Base-by-base conservation (phyloP, 179 eudicot genomes). In the Beta macrorhiza region DNA sequence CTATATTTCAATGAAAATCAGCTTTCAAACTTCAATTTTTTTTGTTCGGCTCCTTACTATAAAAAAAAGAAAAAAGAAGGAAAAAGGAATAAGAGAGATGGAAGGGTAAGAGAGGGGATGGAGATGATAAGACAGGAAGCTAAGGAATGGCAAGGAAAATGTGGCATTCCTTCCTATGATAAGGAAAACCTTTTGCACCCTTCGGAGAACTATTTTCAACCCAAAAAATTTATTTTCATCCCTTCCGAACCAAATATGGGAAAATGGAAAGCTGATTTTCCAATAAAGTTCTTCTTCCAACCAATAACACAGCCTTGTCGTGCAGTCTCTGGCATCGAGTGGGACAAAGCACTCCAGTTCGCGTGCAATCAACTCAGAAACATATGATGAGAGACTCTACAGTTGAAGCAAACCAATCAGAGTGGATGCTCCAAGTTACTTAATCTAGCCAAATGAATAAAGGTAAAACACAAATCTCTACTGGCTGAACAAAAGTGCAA, bases 361-460 rank as follows among this genome's bases (percentile, higher is more conserved):
- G 45, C 29, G 57, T 72, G 57, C 62, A 72, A 62, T 17, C 11
- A 37, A 42, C 20, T 56, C 15, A 70, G 2, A 57, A 0, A n/a
- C 6, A 56, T 57, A 56, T 42, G 57, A 68, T 42, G 16, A 67
- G 20, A n/a, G 25, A 22, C 56, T 5, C 5, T 37, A 25, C 45
- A 79, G 42, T 20, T 70, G 49, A n/a, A 45, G 19, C 62, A 80
- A 69, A 29, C 56, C 49, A 68, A 32, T 19, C 37, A 79, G 44
- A 53, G 32, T 16, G 16, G 63, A 1, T 65, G 73, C 75, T 57
- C 37, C 74, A 49, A 52, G 44, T 14, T 55, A 32, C 37, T 7
- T 4, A 59, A 5, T 64, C 75, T 58, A 64, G 63, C 44, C 11
- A 44, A 52, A 47, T 44, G 4, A 67, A 74, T 42, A n/a, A 49